Conservation (phyloP, 176 grass and related monocot genomes). For the Carex cristatella region DNA sequence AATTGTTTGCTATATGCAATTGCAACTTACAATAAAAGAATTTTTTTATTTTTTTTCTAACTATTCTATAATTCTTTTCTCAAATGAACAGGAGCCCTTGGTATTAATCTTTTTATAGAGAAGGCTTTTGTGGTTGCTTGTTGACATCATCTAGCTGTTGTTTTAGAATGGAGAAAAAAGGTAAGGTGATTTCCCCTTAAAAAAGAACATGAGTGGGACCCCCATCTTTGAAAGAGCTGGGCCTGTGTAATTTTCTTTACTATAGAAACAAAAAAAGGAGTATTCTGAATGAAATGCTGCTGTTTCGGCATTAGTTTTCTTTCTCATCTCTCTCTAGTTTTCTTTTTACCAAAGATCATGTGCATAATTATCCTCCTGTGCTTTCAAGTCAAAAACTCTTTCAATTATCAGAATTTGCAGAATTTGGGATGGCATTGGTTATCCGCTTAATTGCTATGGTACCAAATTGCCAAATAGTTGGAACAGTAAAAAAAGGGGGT, state of each 20-base stretch:
- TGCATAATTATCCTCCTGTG: background rate
- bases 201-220: conserved; percentile 25
- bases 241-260: conserved; percentile 24
- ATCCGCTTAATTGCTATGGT: background rate
- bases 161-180: conserved; percentile 17
- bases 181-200: conserved; percentile 6
- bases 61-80: background rate
- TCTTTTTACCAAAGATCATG: background rate
- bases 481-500: background rate
- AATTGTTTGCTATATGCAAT: background rate
- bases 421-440: background rate
- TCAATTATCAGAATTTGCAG: background rate
- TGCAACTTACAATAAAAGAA: background rate
- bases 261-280: conserved; percentile 29
- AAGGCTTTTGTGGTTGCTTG: conserved; percentile 2
- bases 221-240: conserved; percentile 6
- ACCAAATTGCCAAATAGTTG: background rate
- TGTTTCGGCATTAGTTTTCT: background rate
- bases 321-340: conserved; percentile 3
- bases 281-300: conserved; percentile 21
- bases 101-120: conserved; percentile 20
- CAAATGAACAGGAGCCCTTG: conserved; percentile 16
- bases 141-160: conserved; percentile 21
- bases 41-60: background rate
- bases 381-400: background rate